Evolutionary conservation across 78 protist genomes (phyloP).

Genomic region (Emiliania huxleyi): DNA sequence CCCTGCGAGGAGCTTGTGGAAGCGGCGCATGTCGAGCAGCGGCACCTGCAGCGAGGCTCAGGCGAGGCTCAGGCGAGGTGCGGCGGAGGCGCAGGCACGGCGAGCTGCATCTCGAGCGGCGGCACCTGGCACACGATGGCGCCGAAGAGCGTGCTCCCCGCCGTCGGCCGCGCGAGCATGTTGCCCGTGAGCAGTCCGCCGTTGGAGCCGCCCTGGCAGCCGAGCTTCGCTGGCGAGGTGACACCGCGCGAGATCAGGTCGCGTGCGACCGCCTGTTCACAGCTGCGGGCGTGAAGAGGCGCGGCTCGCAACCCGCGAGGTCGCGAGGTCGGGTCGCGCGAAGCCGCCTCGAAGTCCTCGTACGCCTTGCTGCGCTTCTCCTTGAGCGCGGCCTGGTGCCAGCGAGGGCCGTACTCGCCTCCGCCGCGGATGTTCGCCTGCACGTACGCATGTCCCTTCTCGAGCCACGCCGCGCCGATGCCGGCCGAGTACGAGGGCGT

Average conservation of each 20-base stretch:
- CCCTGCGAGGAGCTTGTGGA: conserved; percentile 89
- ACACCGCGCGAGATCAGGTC: conserved; percentile 45
- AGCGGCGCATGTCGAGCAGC: conserved; percentile 87
- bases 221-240: background rate
- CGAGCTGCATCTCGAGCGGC: no score
- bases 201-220: conserved; percentile 85
- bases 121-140: conserved; percentile 42
- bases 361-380: conserved; percentile 72
- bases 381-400: conserved; percentile 84
- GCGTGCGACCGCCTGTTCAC: no score
- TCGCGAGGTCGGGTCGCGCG: conserved; percentile 45
- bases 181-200: conserved; percentile 91
- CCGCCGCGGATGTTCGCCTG: conserved; percentile 92
- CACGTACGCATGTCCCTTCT: conserved; percentile 65
- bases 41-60: conserved; percentile 45
- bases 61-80: no score
- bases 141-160: conserved; percentile 79
- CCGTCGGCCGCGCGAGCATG: conserved; percentile 49
- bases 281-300: no score
- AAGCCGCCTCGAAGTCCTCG: conserved; percentile 76
- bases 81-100: no score
- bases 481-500: conserved; percentile 24
- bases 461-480: background rate
- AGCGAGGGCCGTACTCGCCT: conserved; percentile 87
- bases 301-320: no score